Conservation (phyloP, 257 asterid genomes). For the Solanum paucissectum region DNA sequence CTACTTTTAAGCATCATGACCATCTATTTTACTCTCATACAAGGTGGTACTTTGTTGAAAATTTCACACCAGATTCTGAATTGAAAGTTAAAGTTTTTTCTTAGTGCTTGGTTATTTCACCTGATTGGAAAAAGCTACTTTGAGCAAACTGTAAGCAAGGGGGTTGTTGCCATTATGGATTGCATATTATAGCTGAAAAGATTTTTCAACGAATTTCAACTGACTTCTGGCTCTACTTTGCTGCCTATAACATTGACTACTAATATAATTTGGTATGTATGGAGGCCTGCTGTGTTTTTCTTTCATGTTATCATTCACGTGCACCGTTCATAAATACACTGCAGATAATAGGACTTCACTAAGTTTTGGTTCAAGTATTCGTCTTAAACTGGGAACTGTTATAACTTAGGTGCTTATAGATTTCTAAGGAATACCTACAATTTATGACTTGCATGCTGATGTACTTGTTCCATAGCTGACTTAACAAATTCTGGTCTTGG, state of each 20-base stretch:
- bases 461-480: not conserved
- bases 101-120: conserved; percentile 10
- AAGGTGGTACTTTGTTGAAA: conserved; percentile 21
- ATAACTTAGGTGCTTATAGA: not conserved
- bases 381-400: not conserved
- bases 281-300: conserved; percentile 2
- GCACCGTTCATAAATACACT: not conserved
- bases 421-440: not conserved
- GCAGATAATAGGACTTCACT: not conserved
- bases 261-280: not conserved
- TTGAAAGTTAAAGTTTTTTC: conserved; percentile 3
- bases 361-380: not conserved
- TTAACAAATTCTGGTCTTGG: not conserved
- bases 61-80: not conserved
- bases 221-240: conserved; percentile 12
- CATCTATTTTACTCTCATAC: conserved; percentile 4
- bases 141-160: conserved; percentile 33
- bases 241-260: not conserved
- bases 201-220: conserved; percentile 15
- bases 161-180: conserved; percentile 10
- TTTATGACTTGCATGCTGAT: not conserved
- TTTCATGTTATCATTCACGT: not conserved
- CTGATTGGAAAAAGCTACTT: conserved; percentile 16
- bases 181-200: conserved; percentile 16
- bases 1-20: conserved; percentile 11